Conservation (phyloP, 139 green algal species). For the Desmodesmus armatus region DNA sequence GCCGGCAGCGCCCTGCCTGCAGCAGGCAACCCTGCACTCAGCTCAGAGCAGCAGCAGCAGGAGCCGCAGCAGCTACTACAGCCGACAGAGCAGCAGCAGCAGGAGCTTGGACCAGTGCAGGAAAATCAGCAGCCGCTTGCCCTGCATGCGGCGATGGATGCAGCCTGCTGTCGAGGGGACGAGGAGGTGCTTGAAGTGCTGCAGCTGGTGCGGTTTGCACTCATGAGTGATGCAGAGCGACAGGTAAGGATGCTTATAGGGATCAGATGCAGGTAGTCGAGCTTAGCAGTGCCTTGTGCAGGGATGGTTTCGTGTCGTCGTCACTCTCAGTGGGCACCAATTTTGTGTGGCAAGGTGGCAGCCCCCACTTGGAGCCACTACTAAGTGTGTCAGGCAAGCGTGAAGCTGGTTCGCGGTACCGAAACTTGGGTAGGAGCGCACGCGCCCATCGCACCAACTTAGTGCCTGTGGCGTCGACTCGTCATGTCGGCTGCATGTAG, state of each 20-base stretch:
- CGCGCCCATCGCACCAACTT: too few relatives aligned
- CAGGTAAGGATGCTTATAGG: slow-evolving; percentile 36
- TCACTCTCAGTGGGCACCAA: too few relatives aligned
- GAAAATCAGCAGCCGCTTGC: neutral
- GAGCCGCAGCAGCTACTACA: slow-evolving; percentile 1
- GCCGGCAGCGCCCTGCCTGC: neutral
- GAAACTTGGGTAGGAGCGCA: too few relatives aligned
- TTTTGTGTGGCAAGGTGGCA: too few relatives aligned
- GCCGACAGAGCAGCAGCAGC: slow-evolving; percentile 7
- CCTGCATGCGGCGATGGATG: neutral
- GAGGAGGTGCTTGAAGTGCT: slow-evolving; percentile 13
- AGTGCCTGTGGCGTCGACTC: too few relatives aligned
- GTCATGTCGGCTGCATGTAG: too few relatives aligned
- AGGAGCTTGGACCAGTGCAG: neutral
- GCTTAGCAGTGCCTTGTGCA: too few relatives aligned
- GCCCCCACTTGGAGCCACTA: too few relatives aligned
- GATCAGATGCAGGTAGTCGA: too few relatives aligned
- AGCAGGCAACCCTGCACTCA: neutral
- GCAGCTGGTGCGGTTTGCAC: slow-evolving; percentile 45
- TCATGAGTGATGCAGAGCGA: slow-evolving; percentile 63
- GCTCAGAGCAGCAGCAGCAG: neutral
- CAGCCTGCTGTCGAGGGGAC: neutral
- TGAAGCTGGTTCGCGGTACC: too few relatives aligned
- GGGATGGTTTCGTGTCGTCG: too few relatives aligned
- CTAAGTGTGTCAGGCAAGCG: neutral